These are phyloP conservation scores for Suillus cothurnatus DNA, from an alignment of 768 basidiomycete genomes.

Conservation along the genomic window DNA sequence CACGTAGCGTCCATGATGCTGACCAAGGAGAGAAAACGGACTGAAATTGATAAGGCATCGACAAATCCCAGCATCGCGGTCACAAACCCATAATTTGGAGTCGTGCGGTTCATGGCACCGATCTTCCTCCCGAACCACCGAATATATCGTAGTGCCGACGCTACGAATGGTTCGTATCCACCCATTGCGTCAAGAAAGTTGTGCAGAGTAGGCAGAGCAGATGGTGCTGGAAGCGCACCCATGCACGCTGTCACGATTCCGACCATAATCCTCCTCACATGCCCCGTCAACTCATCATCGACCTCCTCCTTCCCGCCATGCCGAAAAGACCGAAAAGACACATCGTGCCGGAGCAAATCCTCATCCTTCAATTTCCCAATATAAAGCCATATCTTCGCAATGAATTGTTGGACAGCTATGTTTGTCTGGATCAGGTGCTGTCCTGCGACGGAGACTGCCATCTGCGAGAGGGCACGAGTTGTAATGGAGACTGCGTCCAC, in stretches of 20 bases:
- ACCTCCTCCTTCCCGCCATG: neutral
- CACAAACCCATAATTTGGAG: neutral
- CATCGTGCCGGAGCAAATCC: neutral
- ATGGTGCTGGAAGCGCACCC: neutral
- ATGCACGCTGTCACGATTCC: neutral
- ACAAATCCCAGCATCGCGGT: neutral
- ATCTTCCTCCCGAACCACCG: slow-evolving; percentile 1
- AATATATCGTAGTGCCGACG: neutral
- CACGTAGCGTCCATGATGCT: neutral
- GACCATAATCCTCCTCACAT: neutral
- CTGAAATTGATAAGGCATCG: neutral
- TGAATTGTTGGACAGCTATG: neutral
- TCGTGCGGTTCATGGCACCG: neutral
- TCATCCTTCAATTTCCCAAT: slow-evolving; percentile 1
- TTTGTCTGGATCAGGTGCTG: neutral
- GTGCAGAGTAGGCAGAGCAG: neutral
- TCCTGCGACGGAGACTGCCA: neutral
- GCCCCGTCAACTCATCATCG: neutral
- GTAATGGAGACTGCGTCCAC: neutral
- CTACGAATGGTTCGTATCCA: slow-evolving; percentile 1
- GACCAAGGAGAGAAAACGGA: neutral
- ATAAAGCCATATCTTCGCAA: neutral
- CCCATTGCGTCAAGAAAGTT: slow-evolving; percentile 2
- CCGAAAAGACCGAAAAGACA: neutral
- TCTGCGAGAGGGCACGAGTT: neutral